These are phyloP conservation scores for Leptographium radiaticola DNA, from an alignment of 2,329 filamentous ascomycete species.

Conservation along the genomic window DNA sequence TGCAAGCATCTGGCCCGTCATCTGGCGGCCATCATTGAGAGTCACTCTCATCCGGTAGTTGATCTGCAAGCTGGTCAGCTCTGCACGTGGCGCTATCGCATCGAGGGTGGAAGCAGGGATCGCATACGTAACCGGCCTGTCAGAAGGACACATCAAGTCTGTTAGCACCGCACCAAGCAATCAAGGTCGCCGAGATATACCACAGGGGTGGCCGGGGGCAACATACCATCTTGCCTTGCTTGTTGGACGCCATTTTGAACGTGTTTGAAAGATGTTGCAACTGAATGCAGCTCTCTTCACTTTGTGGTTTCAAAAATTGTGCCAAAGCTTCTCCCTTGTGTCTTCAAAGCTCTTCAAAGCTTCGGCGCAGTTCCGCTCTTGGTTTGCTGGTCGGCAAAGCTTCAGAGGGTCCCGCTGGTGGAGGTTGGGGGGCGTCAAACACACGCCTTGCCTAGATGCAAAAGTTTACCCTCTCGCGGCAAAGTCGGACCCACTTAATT, in stretches of 20 bases:
- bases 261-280: conserved; percentile 16
- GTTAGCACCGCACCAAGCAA: neutral
- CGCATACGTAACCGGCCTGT: conserved; percentile 60
- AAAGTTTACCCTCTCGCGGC: conserved; percentile 3
- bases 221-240: conserved; percentile 99
- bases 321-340: conserved; percentile 2
- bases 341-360: conserved; percentile 4
- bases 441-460: neutral
- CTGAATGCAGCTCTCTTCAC: conserved; percentile 18
- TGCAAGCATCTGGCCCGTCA: conserved; percentile 95
- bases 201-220: conserved; percentile 17
- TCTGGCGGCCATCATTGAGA: conserved; percentile 85
- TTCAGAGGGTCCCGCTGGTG: conserved; percentile 2
- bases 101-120: conserved; percentile 10
- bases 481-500: neutral
- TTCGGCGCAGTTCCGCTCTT: conserved; percentile 5
- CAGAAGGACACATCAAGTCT: neutral
- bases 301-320: conserved; percentile 26
- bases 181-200: conserved; percentile 12
- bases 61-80: conserved; percentile 47
- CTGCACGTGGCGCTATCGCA: neutral
- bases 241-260: conserved; percentile 58
- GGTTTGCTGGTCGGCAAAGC: conserved; percentile 1
- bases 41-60: conserved; percentile 99
- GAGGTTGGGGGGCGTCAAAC: conserved; percentile 2